Conservation (phyloP, 2,329 filamentous ascomycete species). For the Aspergillus udagawae region DNA sequence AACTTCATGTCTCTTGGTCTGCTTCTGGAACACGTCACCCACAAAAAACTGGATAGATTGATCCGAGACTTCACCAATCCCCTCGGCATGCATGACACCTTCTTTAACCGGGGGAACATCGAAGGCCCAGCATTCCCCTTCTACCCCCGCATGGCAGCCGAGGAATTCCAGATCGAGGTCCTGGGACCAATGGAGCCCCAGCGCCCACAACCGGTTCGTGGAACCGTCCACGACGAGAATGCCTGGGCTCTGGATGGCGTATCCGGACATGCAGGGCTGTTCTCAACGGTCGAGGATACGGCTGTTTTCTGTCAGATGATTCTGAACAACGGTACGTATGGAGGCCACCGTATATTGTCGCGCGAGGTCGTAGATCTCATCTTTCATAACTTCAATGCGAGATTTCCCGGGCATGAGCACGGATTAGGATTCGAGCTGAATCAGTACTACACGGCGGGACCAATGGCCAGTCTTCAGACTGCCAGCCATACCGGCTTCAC, state of each 20-base stretch:
- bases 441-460: conserved; percentile 30
- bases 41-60: conserved; percentile 20
- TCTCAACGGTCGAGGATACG: conserved; percentile 30
- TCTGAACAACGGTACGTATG: conserved; percentile 36
- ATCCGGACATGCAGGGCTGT: conserved; percentile 35
- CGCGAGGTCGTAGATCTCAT: conserved; percentile 27
- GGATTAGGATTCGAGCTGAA: conserved; percentile 31
- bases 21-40: conserved; percentile 27
- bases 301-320: conserved; percentile 36
- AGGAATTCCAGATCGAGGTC: conserved; percentile 32
- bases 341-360: conserved; percentile 23
- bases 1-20: conserved; percentile 33
- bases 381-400: conserved; percentile 30
- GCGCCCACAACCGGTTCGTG: conserved; percentile 36
- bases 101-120: conserved; percentile 33
- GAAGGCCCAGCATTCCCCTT: conserved; percentile 17
- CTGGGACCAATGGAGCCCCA: conserved; percentile 26
- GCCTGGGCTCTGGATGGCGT: conserved; percentile 33
- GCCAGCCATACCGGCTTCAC: conserved; percentile 26
- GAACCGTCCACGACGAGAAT: conserved; percentile 38
- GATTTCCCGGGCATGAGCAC: conserved; percentile 25
- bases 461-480: conserved; percentile 21
- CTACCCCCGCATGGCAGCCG: conserved; percentile 26
- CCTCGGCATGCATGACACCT: conserved; percentile 29
- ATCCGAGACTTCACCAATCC: conserved; percentile 21